A percentile compares a stretch with the other conserved stretches of the same genome.
phyloP scores from a whole-genome alignment of 2,329 filamentous ascomycete species.

The Cladosporium velox region DNA sequence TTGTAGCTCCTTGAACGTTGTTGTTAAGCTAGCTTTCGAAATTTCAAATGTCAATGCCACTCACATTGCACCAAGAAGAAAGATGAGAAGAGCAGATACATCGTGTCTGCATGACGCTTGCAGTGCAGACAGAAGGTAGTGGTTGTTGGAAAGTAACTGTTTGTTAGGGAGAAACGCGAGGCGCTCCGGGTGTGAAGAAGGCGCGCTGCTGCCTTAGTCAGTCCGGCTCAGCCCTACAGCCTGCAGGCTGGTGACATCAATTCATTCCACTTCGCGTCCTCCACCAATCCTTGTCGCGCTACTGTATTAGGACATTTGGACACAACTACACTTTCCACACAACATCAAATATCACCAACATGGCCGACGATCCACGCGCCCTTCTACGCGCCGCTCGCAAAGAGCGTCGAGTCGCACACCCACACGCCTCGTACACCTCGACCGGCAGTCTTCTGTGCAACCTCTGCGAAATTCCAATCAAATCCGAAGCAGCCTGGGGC shows the following conservation, averaged over 20 bases:
- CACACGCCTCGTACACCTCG: slow-evolving; percentile 67
- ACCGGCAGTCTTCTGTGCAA: slow-evolving; percentile 68
- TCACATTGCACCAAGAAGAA: too few relatives aligned
- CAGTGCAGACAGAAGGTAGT: too few relatives aligned
- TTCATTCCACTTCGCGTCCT: background rate
- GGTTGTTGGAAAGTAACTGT: too few relatives aligned
- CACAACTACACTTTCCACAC: background rate
- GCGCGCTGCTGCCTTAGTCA: too few relatives aligned
- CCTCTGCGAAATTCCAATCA: slow-evolving; percentile 65
- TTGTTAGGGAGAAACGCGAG: background rate
- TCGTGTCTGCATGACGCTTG: too few relatives aligned
- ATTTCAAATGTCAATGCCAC: too few relatives aligned
- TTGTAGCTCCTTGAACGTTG: too few relatives aligned
- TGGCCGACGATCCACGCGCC: slow-evolving; percentile 65
- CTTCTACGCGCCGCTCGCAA: slow-evolving; percentile 77
- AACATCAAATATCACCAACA: background rate
- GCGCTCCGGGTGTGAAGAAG: background rate
- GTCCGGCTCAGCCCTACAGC: background rate
- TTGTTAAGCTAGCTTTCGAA: too few relatives aligned
- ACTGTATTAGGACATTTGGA: background rate
- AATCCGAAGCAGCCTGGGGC: slow-evolving; percentile 68
- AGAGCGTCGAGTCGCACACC: slow-evolving; percentile 70
- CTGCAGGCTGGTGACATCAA: background rate
- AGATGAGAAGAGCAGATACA: too few relatives aligned
- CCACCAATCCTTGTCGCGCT: background rate